These are phyloP conservation scores for Trichophyton schoenleinii DNA, from an alignment of 2,329 filamentous ascomycete species.

Conservation along the genomic window DNA sequence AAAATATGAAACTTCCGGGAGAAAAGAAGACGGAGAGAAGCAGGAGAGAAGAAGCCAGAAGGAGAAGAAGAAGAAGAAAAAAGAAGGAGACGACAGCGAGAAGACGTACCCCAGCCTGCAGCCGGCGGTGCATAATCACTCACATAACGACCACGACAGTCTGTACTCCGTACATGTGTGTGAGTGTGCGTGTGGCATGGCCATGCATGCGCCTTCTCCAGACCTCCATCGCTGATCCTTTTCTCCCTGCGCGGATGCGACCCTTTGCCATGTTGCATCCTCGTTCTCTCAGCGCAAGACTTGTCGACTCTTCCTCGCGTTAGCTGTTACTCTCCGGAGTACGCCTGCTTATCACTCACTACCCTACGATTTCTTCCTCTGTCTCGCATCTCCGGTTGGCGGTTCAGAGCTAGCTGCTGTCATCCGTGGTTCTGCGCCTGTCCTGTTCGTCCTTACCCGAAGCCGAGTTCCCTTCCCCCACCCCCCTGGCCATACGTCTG, in stretches of 20 bases:
- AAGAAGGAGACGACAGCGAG: not conserved
- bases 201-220: not conserved
- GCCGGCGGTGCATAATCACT: too few species aligned
- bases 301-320: too few species aligned
- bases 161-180: not conserved
- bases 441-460: not conserved
- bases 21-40: not conserved
- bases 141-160: too few species aligned
- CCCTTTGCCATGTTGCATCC: not conserved
- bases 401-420: not conserved
- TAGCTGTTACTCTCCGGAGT: too few species aligned
- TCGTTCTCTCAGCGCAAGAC: not conserved
- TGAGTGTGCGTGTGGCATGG: not conserved
- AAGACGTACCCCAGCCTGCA: too few species aligned
- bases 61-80: not conserved
- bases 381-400: not conserved
- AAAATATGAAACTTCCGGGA: constrained; percentile 3
- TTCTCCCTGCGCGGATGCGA: not conserved
- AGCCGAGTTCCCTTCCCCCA: too few species aligned
- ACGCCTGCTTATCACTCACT: too few species aligned
- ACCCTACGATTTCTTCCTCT: not conserved
- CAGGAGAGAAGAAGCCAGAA: too few species aligned
- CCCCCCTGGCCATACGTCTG: not conserved
- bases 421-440: not conserved
- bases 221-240: not conserved